A percentile compares a stretch with the other conserved stretches of the same genome.
These are phyloP conservation scores for Brassica nigra DNA, from an alignment of 345 rosid species.

Conservation along the genomic window DNA sequence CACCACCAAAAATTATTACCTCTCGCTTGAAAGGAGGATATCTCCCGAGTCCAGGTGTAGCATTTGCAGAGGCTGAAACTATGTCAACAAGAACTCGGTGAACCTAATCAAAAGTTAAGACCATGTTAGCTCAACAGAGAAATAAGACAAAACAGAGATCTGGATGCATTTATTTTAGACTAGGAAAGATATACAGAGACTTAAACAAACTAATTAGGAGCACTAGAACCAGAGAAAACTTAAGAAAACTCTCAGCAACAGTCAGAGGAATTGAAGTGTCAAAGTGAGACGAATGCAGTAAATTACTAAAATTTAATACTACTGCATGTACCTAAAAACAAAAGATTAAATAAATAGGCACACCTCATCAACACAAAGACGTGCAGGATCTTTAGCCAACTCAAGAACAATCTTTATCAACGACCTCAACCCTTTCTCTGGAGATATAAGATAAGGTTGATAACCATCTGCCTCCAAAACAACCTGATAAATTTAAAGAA, in stretches of 20 bases:
- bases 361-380: constrained; percentile 97
- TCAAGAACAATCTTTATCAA: constrained; percentile 46
- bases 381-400: constrained; percentile 94
- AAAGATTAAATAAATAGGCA: background rate
- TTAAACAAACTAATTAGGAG: constrained; percentile 1
- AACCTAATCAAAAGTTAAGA: constrained; percentile 54
- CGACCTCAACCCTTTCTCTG: constrained; percentile 97
- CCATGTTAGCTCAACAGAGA: constrained; percentile 19
- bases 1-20: constrained; percentile 44
- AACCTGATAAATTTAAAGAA: constrained; percentile 12
- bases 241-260: constrained; percentile 10
- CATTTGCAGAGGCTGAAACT: constrained; percentile 84
- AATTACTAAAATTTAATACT: constrained; percentile 14
- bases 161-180: constrained; percentile 1
- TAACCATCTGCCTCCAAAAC: constrained; percentile 98
- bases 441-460: constrained; percentile 99
- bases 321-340: background rate
- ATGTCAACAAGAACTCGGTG: constrained; percentile 90
- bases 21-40: constrained; percentile 97
- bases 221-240: constrained; percentile 14
- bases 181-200: background rate
- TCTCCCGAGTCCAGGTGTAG: constrained; percentile 98
- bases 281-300: constrained; percentile 26
- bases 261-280: background rate
- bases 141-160: background rate